phyloP scores from a whole-genome alignment of 1,284 basidiomycete species.

The Naganishia liquefaciens region DNA sequence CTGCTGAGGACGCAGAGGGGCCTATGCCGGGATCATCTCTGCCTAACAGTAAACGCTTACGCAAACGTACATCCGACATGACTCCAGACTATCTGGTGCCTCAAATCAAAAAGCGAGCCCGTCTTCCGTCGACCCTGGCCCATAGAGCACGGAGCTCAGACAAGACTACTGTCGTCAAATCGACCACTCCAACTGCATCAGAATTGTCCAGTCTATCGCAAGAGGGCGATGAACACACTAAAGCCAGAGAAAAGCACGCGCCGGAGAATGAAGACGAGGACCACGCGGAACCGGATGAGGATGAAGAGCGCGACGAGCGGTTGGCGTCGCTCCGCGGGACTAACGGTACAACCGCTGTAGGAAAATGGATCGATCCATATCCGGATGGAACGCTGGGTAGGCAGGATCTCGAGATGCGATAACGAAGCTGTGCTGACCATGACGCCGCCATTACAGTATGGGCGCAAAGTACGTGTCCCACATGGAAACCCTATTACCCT shows the following conservation, averaged over 20 bases:
- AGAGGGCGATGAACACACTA: background rate
- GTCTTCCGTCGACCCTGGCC: background rate
- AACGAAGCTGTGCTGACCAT: background rate
- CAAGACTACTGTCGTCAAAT: background rate
- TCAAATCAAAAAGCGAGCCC: constrained; percentile 9
- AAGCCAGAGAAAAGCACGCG: background rate
- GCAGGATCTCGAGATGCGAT: constrained; percentile 16
- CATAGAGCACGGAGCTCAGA: background rate
- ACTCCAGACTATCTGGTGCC: constrained; percentile 12
- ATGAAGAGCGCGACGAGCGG: constrained; percentile 27
- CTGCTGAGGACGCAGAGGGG: background rate
- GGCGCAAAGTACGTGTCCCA: constrained; percentile 12
- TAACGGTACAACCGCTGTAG: constrained; percentile 18
- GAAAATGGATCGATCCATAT: constrained; percentile 37
- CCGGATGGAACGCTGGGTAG: constrained; percentile 47
- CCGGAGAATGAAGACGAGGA: constrained; percentile 63
- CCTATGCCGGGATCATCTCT: background rate
- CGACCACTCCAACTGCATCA: constrained; percentile 6
- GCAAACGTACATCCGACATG: constrained; percentile 12
- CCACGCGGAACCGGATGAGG: constrained; percentile 27
- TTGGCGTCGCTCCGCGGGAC: constrained; percentile 21
- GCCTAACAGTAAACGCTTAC: background rate
- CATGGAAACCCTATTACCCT: background rate
- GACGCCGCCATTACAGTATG: constrained; percentile 7
- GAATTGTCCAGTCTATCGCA: constrained; percentile 1